Evolutionary conservation across 192 early-diverging fungal species (phyloP).

Genomic region (Martensiomyces pterosporus): DNA sequence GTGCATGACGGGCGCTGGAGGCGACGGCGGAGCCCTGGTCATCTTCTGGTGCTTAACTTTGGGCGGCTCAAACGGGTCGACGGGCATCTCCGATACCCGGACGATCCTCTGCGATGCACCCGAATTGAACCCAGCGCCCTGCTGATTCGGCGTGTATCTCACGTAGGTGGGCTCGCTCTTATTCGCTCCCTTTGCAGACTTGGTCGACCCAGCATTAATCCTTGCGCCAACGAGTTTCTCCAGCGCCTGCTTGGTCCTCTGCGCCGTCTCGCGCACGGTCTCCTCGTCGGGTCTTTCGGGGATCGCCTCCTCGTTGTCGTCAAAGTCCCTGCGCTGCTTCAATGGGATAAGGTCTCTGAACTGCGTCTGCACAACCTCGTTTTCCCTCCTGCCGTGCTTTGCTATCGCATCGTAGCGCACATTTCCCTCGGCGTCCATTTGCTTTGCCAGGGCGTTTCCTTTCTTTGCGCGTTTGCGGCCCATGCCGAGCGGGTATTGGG

Average conservation of each 20-base stretch:
- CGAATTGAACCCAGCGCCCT: constrained; percentile 62
- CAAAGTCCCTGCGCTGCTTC: constrained; percentile 61
- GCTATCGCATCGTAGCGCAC: constrained; percentile 87
- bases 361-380: constrained; percentile 76
- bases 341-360: constrained; percentile 78
- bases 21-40: constrained; percentile 78
- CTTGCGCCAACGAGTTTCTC: constrained; percentile 83
- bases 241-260: constrained; percentile 84
- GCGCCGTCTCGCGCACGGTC: constrained; percentile 71
- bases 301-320: constrained; percentile 59
- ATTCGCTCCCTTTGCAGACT: constrained; percentile 50
- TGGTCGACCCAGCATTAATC: constrained; percentile 60
- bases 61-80: constrained; percentile 96
- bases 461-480: constrained; percentile 60
- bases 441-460: constrained; percentile 68
- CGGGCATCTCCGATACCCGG: constrained; percentile 88
- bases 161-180: constrained; percentile 74
- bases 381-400: constrained; percentile 65
- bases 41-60: constrained; percentile 90
- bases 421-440: constrained; percentile 88
- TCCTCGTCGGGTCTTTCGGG: constrained; percentile 77
- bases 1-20: constrained; percentile 96
- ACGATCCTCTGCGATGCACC: constrained; percentile 88
- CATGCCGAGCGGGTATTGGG: constrained; percentile 95
- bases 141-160: constrained; percentile 83